Evolutionary conservation across 1,139 yeast genomes (phyloP).

Genomic region (Groenewaldozyma sp.): DNA sequence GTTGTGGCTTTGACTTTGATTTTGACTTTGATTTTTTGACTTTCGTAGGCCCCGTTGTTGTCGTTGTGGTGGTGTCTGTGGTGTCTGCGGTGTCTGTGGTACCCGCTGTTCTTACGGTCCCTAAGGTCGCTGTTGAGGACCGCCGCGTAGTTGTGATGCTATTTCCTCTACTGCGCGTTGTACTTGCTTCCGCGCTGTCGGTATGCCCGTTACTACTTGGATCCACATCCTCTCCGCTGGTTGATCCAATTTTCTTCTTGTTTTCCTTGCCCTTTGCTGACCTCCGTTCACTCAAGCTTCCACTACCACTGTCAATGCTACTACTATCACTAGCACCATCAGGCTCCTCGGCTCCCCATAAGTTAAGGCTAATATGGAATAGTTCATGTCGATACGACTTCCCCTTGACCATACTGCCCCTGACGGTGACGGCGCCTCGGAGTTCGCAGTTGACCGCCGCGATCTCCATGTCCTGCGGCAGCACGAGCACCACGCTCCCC

Average conservation of each 20-base stretch:
- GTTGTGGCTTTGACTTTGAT: constrained; percentile 3
- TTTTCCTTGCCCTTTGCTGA: neutral
- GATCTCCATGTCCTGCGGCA: constrained; percentile 22
- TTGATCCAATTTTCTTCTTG: too few relatives aligned
- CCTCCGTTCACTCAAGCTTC: neutral
- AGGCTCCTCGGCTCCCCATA: constrained; percentile 47
- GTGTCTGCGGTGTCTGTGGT: neutral
- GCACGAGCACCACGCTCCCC: constrained; percentile 28
- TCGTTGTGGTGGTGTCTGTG: too few relatives aligned
- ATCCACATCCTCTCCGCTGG: too few relatives aligned
- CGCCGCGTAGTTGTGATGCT: too few relatives aligned
- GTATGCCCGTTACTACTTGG: too few relatives aligned
- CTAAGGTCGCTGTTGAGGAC: neutral
- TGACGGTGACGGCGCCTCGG: constrained; percentile 29
- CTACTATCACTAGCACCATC: neutral
- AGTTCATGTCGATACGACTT: constrained; percentile 32
- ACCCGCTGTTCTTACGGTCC: neutral
- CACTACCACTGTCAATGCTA: neutral
- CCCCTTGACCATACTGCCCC: constrained; percentile 34
- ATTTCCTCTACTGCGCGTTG: constrained; percentile 1
- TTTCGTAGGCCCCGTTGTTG: too few relatives aligned
- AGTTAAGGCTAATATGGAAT: constrained; percentile 54
- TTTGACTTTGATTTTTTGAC: neutral
- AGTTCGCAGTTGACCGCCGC: constrained; percentile 21
- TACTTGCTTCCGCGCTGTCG: constrained; percentile 2